A percentile compares a stretch with the other conserved stretches of the same genome.
phyloP scores from a whole-genome alignment of 805 yeast species.

The Wickerhamomyces sydowiorum region DNA sequence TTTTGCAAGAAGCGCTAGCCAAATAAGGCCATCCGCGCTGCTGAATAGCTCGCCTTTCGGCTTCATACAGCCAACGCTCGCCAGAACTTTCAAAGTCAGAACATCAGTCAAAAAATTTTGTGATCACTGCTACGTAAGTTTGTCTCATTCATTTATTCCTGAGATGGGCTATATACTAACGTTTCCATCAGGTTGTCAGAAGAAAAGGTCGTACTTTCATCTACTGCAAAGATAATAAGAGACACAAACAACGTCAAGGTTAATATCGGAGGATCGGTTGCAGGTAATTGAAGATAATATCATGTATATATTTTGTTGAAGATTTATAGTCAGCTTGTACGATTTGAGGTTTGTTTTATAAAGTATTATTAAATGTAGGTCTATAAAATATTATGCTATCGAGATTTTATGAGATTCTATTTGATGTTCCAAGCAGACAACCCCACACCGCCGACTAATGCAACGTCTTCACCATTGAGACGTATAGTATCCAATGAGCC shows the following conservation, averaged over 20 bases:
- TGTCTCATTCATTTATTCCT: not conserved
- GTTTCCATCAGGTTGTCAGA: conserved; percentile 56
- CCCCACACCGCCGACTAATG: conserved; percentile 79
- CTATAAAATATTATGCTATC: not conserved
- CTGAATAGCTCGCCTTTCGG: conserved; percentile 15
- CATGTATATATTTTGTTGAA: not conserved
- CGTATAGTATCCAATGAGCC: conserved; percentile 54
- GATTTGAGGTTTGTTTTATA: not conserved
- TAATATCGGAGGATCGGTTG: conserved; percentile 17
- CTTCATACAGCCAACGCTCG: conserved; percentile 23
- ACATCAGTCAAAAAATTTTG: conserved; percentile 93
- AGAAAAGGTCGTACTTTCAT: conserved; percentile 94
- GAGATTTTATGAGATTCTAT: not conserved
- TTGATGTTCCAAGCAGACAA: conserved; percentile 44
- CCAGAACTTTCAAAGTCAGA: conserved; percentile 84
- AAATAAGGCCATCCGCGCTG: conserved; percentile 14
- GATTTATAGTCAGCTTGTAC: not conserved
- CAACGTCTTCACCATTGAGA: conserved; percentile 23
- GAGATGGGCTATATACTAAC: not conserved
- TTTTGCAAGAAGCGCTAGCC: conserved; percentile 9
- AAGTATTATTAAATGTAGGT: too few relatives aligned
- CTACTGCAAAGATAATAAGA: conserved; percentile 86
- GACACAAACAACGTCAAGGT: conserved; percentile 93
- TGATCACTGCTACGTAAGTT: conserved; percentile 68
- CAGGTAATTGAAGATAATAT: not conserved